Conservation (phyloP, 2,329 filamentous ascomycete genomes). For the Diaporthe nobilis region DNA sequence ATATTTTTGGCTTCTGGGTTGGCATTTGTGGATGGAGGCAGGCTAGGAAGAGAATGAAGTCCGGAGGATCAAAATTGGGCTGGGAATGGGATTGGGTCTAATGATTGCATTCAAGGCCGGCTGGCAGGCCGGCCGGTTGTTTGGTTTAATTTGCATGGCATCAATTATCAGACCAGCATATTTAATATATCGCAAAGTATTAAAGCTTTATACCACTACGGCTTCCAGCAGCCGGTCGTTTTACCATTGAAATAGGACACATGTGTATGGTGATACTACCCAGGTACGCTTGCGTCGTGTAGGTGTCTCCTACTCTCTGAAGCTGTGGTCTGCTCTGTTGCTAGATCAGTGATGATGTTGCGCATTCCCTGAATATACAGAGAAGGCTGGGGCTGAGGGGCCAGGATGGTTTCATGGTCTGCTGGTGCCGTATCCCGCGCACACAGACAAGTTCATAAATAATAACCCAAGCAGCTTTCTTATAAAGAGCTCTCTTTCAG, state of each 20-base stretch:
- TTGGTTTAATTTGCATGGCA: background rate
- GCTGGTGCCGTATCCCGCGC: too few relatives aligned
- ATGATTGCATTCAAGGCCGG: background rate
- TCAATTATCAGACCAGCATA: background rate
- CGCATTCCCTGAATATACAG: too few relatives aligned
- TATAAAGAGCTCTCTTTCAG: too few relatives aligned
- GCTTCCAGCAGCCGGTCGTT: background rate
- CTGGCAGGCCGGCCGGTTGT: background rate
- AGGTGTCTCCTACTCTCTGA: too few relatives aligned
- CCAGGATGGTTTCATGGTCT: too few relatives aligned
- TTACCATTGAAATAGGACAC: background rate
- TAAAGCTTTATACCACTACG: background rate
- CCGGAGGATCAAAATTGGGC: slow-evolving; percentile 1
- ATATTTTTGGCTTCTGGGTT: background rate
- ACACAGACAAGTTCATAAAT: too few relatives aligned
- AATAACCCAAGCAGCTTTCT: too few relatives aligned
- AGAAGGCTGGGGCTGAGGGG: too few relatives aligned
- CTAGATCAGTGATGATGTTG: too few relatives aligned
- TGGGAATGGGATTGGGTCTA: background rate
- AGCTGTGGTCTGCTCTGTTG: too few relatives aligned
- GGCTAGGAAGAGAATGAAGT: background rate
- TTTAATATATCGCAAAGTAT: background rate
- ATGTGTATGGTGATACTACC: too few relatives aligned
- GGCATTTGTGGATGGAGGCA: background rate
- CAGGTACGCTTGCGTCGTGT: too few relatives aligned